A percentile compares a stretch with the other conserved stretches of the same genome.
Evolutionary conservation across 768 basidiomycete genomes (phyloP).

Genomic region (Jaapia argillacea): DNA sequence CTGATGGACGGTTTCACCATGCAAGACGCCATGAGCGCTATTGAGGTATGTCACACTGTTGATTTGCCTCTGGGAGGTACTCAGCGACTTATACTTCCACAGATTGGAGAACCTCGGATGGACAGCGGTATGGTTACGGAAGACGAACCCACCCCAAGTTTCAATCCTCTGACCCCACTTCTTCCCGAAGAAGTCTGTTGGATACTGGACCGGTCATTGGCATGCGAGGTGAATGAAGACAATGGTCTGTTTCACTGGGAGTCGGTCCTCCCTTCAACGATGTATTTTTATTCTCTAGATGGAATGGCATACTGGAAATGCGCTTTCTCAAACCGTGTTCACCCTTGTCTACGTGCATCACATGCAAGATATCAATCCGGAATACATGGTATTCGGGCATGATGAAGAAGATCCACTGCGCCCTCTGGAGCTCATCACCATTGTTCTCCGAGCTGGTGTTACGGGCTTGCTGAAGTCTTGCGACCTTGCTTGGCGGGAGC

Average conservation of each 20-base stretch:
- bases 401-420: slow-evolving; percentile 30
- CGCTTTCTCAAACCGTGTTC: slow-evolving; percentile 79
- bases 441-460: slow-evolving; percentile 59
- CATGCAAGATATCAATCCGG: slow-evolving; percentile 49
- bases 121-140: slow-evolving; percentile 62
- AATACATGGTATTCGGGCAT: slow-evolving; percentile 21
- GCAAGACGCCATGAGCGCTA: slow-evolving; percentile 89
- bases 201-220: slow-evolving; percentile 71
- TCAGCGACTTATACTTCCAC: slow-evolving; percentile 6
- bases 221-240: slow-evolving; percentile 57
- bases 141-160: slow-evolving; percentile 34
- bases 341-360: slow-evolving; percentile 69
- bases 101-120: slow-evolving; percentile 88
- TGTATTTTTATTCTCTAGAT: slow-evolving; percentile 39
- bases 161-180: slow-evolving; percentile 54
- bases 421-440: slow-evolving; percentile 51
- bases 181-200: slow-evolving; percentile 80
- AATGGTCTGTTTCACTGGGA: neutral
- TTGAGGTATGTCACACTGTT: slow-evolving; percentile 49
- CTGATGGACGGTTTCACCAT: slow-evolving; percentile 64
- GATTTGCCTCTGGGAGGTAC: slow-evolving; percentile 3
- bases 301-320: slow-evolving; percentile 80
- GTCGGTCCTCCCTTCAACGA: neutral
- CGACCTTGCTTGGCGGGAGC: slow-evolving; percentile 73
- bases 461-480: slow-evolving; percentile 71